Percentiles rank a stretch among this genome's conserved stretches.
phyloP scores from a whole-genome alignment of 1,284 basidiomycete genomes.

The Leccinum subrobustum region DNA sequence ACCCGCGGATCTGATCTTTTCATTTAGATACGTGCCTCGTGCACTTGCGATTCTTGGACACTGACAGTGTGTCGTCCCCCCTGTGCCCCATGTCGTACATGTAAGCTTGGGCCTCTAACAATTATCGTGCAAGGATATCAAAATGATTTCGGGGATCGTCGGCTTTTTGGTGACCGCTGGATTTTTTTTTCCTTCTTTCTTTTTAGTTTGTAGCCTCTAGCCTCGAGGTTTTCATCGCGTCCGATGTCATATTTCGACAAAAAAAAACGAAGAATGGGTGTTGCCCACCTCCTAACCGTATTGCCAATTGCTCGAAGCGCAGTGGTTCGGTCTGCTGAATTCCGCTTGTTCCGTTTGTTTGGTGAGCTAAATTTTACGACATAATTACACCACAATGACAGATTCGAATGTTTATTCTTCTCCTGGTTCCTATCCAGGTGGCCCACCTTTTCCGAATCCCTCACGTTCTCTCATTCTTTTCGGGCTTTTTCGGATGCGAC shows the following conservation, averaged over 20 bases:
- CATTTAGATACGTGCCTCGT: constrained; percentile 29
- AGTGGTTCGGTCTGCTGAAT: constrained; percentile 14
- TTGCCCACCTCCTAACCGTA: constrained; percentile 9
- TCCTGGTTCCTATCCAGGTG: constrained; percentile 9
- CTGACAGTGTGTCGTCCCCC: constrained; percentile 9
- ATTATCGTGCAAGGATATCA: background rate
- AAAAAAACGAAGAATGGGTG: constrained; percentile 9
- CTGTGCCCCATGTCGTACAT: background rate
- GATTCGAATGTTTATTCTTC: constrained; percentile 15
- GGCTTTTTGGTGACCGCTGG: background rate
- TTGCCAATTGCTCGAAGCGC: constrained; percentile 20
- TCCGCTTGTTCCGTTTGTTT: constrained; percentile 21
- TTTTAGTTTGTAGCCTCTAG: background rate
- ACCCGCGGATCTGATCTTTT: constrained; percentile 33
- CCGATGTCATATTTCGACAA: constrained; percentile 8
- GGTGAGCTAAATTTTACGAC: constrained; percentile 33
- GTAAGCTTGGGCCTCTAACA: constrained; percentile 1
- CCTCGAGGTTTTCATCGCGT: constrained; percentile 4
- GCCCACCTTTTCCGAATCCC: constrained; percentile 1
- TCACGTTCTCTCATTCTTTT: constrained; percentile 6
- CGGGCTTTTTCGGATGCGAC: background rate
- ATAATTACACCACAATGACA: constrained; percentile 32
- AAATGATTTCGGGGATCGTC: background rate
- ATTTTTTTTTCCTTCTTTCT: background rate
- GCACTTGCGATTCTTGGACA: constrained; percentile 5